Evolutionary conservation across 257 asterid genomes (phyloP).

Genomic region (Gardenia jasminoides): DNA sequence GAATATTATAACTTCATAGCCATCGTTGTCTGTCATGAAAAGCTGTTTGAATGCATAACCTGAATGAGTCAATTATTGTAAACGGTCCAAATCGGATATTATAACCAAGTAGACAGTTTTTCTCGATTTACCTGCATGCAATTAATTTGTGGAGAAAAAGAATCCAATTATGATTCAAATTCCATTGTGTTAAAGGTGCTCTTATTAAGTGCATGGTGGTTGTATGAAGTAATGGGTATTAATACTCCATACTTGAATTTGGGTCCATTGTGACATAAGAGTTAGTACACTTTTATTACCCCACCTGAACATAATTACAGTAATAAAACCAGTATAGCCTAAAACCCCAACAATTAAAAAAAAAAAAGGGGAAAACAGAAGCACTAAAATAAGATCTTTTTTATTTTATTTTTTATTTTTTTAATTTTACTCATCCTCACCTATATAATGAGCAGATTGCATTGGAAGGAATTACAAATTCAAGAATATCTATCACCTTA

Average conservation of each 20-base stretch:
- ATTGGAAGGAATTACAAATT: background rate
- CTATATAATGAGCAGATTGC: background rate
- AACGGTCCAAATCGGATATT: background rate
- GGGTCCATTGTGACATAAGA: conserved; percentile 33
- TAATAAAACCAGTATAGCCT: background rate
- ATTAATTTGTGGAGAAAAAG: conserved; percentile 2
- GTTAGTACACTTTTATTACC: conserved; percentile 3
- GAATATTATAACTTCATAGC: background rate
- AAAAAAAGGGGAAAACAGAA: background rate
- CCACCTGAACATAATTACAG: conserved; percentile 9
- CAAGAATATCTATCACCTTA: background rate
- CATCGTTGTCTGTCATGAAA: background rate
- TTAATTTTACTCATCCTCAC: background rate
- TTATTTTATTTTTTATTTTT: no score
- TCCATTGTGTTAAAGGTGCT: conserved; percentile 14
- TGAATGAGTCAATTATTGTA: background rate
- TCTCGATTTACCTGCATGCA: background rate
- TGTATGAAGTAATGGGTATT: conserved; percentile 43
- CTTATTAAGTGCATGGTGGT: conserved; percentile 36
- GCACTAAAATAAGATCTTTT: background rate
- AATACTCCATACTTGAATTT: conserved; percentile 27
- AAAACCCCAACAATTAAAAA: conserved; percentile 4
- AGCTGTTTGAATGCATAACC: background rate
- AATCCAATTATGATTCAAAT: conserved; percentile 22
- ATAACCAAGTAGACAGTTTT: background rate